Base-by-base conservation (phyloP, 129 eudicot genomes). In the Centaurea solstitialis region DNA sequence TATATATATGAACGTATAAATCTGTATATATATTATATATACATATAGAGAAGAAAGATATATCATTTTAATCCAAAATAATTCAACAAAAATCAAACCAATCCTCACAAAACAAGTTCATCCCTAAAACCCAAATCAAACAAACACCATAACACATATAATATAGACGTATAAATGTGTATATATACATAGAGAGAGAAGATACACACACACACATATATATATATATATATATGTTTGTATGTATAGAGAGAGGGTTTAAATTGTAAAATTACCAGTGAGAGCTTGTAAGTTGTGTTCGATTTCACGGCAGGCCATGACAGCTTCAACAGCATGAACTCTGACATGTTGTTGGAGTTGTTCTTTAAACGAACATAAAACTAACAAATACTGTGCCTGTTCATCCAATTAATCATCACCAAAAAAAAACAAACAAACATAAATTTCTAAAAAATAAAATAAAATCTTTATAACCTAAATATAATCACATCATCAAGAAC, bases 241-340 rank as follows among this genome's bases (percentile, higher is more conserved):
- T 39, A 28, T 50, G 18, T 21, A 20, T 37, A 72, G 69, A 72
- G 57, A 43, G 70, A 57, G 59, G 53, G 43, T 12, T 21, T 5
- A 30, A 33, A 33, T 26, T n/a, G n/a, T n/a, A n/a, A 15, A 13
- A 17, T 75, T 76, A 94, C 98, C 97, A 24, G 98, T 94, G 24
- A 94, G 84, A 86, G 90, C 83, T 87, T 92, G 97, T 40, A 94
- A 78, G 81, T 81, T 88, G 65, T 94, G 98, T 67, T 94, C 98
- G 76, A 94, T 92, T 78, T 92, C 98, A 57, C 97, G 91, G 91
- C 98, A 92, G 77, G 96, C 97, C 97, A 90, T 89, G 84, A 94
- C 98, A 76, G 98, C 98, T 87, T 94, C 98, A 76, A 94, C 94
- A 71, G 98, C 98, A 87, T 94, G 96, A 77, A 94, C 94, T 82